Evolutionary conservation across 345 rosid species (phyloP).

Genomic region (Heritiera fomes): DNA sequence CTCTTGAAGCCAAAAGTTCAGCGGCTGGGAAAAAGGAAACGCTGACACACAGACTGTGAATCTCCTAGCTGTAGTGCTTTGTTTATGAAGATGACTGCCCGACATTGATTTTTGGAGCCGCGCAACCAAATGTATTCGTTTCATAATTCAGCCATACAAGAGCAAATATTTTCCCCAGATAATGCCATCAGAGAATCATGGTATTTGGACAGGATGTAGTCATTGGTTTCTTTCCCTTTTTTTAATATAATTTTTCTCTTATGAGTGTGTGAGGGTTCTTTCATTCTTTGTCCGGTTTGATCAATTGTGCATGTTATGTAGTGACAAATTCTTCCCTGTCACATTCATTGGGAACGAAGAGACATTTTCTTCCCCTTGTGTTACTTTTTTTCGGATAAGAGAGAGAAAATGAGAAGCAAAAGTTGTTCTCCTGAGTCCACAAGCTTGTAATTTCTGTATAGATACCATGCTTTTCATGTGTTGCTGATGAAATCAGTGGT

Average conservation of each 20-base stretch:
- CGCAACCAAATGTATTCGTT: conserved; percentile 2
- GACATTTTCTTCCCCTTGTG: not conserved
- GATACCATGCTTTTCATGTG: not conserved
- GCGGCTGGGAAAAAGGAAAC: conserved; percentile 30
- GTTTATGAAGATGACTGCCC: conserved; percentile 11
- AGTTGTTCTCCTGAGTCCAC: conserved; percentile 4
- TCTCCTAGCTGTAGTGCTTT: conserved; percentile 2
- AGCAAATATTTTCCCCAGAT: conserved; percentile 14
- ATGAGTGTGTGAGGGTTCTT: conserved; percentile 22
- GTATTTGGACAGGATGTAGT: conserved; percentile 14
- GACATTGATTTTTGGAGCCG: conserved; percentile 12
- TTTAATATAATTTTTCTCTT: not conserved
- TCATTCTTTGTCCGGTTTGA: conserved; percentile 38
- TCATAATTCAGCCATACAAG: conserved; percentile 14
- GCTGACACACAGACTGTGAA: not conserved
- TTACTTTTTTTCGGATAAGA: not conserved
- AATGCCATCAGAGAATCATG: conserved; percentile 5
- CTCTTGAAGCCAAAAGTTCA: conserved; percentile 55
- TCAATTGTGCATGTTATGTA: conserved; percentile 26
- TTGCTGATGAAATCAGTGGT: no score
- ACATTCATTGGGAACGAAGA: conserved; percentile 14
- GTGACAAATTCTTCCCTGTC: not conserved
- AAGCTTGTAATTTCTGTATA: conserved; percentile 32
- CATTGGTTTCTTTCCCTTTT: conserved; percentile 1
- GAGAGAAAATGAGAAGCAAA: conserved; percentile 12